Evolutionary conservation across 352 stramenopile genomes (phyloP), one percentile per base, ranked within the genome.

Genomic region (Phytophthora agathidicida): DNA sequence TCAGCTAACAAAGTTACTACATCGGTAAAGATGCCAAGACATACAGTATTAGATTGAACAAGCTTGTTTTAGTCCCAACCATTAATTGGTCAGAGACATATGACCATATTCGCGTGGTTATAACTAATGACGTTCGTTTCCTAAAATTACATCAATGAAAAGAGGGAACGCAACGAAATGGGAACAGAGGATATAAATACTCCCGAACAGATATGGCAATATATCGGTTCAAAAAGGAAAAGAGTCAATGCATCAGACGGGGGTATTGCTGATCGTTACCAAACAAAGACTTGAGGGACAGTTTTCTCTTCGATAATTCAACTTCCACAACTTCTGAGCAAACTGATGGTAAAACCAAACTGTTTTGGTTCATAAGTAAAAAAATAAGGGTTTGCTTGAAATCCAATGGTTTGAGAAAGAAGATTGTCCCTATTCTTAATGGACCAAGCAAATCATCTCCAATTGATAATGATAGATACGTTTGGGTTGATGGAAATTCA

Each of bases 361-460:
- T 62, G 32, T 17, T 49, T 49, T 62, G 32, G 53, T 19, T 17
- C 19, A 55, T 62, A 41, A 22, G 20, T 14, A 55, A 50, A 16
- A 62, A 62, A 62, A 62, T 44, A 62, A 62, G 30, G 26, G 6
- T 36, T 1, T 62, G 23, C 42, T 55, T 55, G 42, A 27, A 27
- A 17, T 56, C 55, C 4, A 23, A 9, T 47, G 36, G 45, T 32
- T 35, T 56, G n/a, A 53, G 35, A 24, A 54, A 65, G 47, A 59
- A 42, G 30, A 65, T 59, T 20, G 17, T 55, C 45, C 57, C 48
- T 39, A 45, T 60, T n/a, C 47, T 66, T 26, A 60, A 53, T 10
- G 44, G 32, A 9, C 50, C 28, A 10, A 20, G 11, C 44, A 60
- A 42, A 66, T 31, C 42, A 33, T 47, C 57, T 45, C 39, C 37